These are phyloP conservation scores for Stachybotrys elegans DNA, from an alignment of 2,329 filamentous ascomycete genomes.

Conservation along the genomic window DNA sequence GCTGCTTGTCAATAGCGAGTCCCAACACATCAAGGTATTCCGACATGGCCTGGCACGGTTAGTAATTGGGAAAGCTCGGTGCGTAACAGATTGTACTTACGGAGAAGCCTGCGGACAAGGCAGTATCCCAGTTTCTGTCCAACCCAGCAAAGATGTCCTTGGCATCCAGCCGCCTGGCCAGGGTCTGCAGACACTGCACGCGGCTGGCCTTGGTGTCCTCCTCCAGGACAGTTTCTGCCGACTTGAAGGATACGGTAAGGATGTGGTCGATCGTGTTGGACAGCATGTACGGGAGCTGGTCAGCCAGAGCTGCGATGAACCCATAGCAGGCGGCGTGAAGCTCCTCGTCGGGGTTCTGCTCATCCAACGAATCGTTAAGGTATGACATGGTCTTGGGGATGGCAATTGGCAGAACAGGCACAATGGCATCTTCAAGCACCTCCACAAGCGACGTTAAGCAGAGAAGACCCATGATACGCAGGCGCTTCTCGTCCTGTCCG, in stretches of 20 bases:
- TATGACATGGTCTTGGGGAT: slow-evolving; percentile 69
- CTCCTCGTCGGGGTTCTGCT: slow-evolving; percentile 49
- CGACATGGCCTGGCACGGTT: slow-evolving; percentile 49
- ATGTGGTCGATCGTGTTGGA: slow-evolving; percentile 70
- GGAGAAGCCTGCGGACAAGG: slow-evolving; percentile 55
- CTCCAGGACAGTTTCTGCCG: slow-evolving; percentile 58
- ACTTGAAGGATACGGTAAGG: slow-evolving; percentile 66
- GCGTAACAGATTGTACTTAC: slow-evolving; percentile 39
- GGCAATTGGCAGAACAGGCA: slow-evolving; percentile 73
- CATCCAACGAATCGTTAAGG: slow-evolving; percentile 56
- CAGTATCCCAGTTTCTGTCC: slow-evolving; percentile 64
- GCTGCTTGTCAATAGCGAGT: slow-evolving; percentile 67
- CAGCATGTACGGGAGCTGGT: slow-evolving; percentile 86
- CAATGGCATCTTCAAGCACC: slow-evolving; percentile 78
- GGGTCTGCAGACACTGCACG: slow-evolving; percentile 62
- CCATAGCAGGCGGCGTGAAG: slow-evolving; percentile 80
- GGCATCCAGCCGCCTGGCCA: slow-evolving; percentile 73
- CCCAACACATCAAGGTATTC: slow-evolving; percentile 69
- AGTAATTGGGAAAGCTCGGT: slow-evolving; percentile 14
- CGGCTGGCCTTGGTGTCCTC: slow-evolving; percentile 61
- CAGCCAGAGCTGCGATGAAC: slow-evolving; percentile 72
- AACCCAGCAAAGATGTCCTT: slow-evolving; percentile 72
- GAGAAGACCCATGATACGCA: slow-evolving; percentile 79
- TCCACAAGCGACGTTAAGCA: slow-evolving; percentile 87
- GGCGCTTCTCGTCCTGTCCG: slow-evolving; percentile 63